Evolutionary conservation across 352 stramenopile genomes (phyloP), one percentile per base, ranked within the genome.

Genomic region (Phytophthora foliorum): DNA sequence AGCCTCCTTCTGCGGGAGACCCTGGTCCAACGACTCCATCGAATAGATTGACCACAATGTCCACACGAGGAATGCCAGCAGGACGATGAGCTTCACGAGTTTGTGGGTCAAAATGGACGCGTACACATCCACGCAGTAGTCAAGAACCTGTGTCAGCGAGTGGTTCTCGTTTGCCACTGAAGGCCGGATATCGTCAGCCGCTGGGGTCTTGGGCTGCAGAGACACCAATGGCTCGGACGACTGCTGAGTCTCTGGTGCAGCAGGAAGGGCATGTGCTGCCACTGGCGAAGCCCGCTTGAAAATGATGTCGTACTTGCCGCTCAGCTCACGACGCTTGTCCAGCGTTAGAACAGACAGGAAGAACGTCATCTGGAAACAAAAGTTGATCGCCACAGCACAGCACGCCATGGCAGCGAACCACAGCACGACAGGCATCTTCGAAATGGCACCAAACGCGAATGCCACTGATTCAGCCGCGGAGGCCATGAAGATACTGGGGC

Each of bases 371-470:
- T 89, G 81, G 41, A 89, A 58, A 41, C 70, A 76, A 44, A 91
- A 88, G 58, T 91, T 91, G 53, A 91, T 71, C 16, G 68, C 63
- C 49, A 91, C 81, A 10, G 82, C 80, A 34, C 73, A 82, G 36
- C 74, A 81, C 1, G 82, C 72, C 64, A 89, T 89, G 6, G 79
- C 82, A 55, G 82, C 82, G 66, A 91, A 91, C 79, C 81, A 91
- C 51, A 88, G 38, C 14, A 91, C 82, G 5, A 86, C 82, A 36
- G 82, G 82, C 82, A 91, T 91, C 13, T 69, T 63, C 27, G 69
- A 86, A 39, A 91, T 89, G 29, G 74, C 84, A 17, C 82, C 82
- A 39, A 89, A 88, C 0, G 76, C 72, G 34, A 91, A 91, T 2
- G 82, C 80, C 19, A 87, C 56, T 0, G 77, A 78, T 46, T 91